Percentiles rank a stretch among this genome's conserved stretches.
These are phyloP conservation scores for Calonectria crousiana DNA, from an alignment of 2,329 filamentous ascomycete species.

Conservation along the genomic window DNA sequence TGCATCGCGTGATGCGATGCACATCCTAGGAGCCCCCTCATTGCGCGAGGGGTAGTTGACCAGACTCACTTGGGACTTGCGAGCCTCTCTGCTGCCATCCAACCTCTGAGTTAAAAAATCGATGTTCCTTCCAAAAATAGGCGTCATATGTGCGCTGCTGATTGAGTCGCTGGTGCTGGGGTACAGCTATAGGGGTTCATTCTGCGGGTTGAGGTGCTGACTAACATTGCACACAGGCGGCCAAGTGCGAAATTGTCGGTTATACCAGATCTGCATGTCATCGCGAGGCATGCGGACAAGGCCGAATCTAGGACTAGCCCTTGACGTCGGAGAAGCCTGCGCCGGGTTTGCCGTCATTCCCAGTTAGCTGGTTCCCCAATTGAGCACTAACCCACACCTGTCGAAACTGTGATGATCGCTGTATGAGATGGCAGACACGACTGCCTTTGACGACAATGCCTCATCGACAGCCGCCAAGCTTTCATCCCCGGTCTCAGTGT, in stretches of 20 bases:
- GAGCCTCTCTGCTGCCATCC: not conserved
- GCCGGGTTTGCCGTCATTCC: slow-evolving; percentile 20
- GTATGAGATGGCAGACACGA: not conserved
- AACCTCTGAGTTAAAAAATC: not conserved
- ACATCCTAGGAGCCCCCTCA: not conserved
- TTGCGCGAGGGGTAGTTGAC: not conserved
- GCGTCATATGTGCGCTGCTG: not conserved
- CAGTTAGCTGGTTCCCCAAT: slow-evolving; percentile 1
- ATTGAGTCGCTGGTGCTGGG: not conserved
- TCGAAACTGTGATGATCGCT: not conserved
- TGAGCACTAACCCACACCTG: slow-evolving; percentile 3
- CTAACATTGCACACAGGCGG: not conserved
- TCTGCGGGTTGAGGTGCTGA: not conserved
- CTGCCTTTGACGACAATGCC: not conserved
- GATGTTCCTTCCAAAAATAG: not conserved
- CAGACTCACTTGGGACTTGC: not conserved
- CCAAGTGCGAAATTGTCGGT: not conserved
- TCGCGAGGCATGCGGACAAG: slow-evolving; percentile 5
- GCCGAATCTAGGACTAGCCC: not conserved
- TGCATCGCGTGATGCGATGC: slow-evolving; percentile 27
- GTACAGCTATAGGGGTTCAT: not conserved
- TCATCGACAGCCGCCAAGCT: not conserved
- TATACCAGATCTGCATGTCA: slow-evolving; percentile 9
- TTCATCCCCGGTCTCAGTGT: not conserved
- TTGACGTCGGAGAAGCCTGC: not conserved